Evolutionary conservation across 768 basidiomycete genomes (phyloP).

Genomic region (Leccinum sublutescens): DNA sequence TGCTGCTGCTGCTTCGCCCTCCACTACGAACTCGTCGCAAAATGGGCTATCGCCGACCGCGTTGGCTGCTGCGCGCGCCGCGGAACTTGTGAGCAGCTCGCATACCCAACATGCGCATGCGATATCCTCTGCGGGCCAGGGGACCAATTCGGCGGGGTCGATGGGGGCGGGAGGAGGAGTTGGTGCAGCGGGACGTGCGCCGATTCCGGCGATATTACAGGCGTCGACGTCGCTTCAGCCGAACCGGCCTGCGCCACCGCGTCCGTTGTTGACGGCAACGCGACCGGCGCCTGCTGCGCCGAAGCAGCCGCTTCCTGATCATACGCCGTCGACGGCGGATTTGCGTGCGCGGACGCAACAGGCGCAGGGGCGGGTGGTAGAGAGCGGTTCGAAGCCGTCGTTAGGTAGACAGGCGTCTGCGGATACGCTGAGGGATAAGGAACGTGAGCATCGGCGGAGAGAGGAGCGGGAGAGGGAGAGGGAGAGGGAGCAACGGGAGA

Average conservation of each 20-base stretch:
- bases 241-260: constrained; percentile 65
- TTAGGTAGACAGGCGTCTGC: constrained; percentile 41
- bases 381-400: constrained; percentile 31
- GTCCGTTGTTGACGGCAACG: constrained; percentile 57
- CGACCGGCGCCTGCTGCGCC: constrained; percentile 55
- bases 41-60: constrained; percentile 43
- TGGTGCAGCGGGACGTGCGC: constrained; percentile 20
- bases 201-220: constrained; percentile 27
- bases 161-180: not conserved
- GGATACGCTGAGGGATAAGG: constrained; percentile 33
- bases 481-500: not conserved
- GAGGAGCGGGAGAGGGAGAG: constrained; percentile 22
- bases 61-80: constrained; percentile 55
- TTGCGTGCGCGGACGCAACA: constrained; percentile 64
- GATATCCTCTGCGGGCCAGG: constrained; percentile 36
- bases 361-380: constrained; percentile 56
- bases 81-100: constrained; percentile 60
- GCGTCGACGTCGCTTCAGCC: constrained; percentile 46
- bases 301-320: constrained; percentile 40
- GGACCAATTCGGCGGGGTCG: constrained; percentile 3
- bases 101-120: constrained; percentile 41
- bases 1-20: not conserved
- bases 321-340: constrained; percentile 63
- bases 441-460: constrained; percentile 38
- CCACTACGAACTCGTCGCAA: constrained; percentile 14